Base-by-base conservation (phyloP, 495 filamentous ascomycete genomes). In the Talaromyces proteolyticus region DNA sequence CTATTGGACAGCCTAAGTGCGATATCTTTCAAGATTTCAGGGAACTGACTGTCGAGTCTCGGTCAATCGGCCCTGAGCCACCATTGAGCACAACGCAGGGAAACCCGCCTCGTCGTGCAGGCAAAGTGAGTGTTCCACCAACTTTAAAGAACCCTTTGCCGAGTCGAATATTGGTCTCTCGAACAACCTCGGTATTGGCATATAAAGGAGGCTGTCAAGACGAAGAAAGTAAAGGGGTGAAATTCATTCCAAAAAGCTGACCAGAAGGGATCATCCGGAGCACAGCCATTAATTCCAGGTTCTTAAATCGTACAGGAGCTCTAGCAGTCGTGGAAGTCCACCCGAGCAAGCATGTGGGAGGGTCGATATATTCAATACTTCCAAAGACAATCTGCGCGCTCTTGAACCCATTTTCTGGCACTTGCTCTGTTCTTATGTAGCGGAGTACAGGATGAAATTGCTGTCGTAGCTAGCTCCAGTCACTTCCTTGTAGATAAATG, bases 1-100 rank as follows among this genome's bases (percentile, higher is more conserved):
- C 47, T 14, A 22, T 22, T 36, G 12, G 39, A 12, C 1, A 36
- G 18, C 42, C 62, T 42, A 47, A 57, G 17, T 49, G 55, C 42
- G 37, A 47, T 22, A 59, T 60, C 38, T 40, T 52, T 20, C 48
- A 60, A 36, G 55, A 50, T 4, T 43, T 43, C 6, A 20, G 6
- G 20, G 17, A 12, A 5, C 41, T 21, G 2, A 43, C 20, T 6
- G 41, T 43, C 18, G 17, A 19, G 18, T 43, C 41, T 22, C 41
- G 12, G 18, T 43, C 41, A 2, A 6, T 5, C 14, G 41, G 41
- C 14, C 41, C 41, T 1, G 41, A 43, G 41, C 41, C 41, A 19
- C 17, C 17, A 12, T 21, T 18, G 11, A 43, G 19, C 14, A 43
- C 18, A 4, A 23, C 0, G 41, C 41, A 43, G 14, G 20, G 41